Conservation (phyloP, 768 basidiomycete genomes). For the Suillus fuscotomentosus region DNA sequence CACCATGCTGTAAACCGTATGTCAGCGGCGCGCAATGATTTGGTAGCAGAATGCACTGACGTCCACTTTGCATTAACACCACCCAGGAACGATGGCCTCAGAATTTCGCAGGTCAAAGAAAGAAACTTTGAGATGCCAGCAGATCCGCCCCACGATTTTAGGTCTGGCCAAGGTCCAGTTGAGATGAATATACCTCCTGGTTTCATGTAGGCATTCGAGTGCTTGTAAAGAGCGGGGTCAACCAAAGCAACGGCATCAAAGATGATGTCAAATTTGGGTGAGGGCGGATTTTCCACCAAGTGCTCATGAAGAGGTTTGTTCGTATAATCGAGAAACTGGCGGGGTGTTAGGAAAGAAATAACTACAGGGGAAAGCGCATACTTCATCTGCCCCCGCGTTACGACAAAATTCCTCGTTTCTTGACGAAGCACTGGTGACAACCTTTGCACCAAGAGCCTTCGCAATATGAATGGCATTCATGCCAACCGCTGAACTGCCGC, state of each 20-base stretch:
- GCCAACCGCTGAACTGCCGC: conserved; percentile 69
- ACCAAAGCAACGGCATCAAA: conserved; percentile 56
- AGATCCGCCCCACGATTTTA: conserved; percentile 28
- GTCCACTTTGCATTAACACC: conserved; percentile 46
- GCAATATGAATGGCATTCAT: conserved; percentile 72
- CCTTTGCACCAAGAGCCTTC: conserved; percentile 58
- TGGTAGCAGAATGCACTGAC: conserved; percentile 31
- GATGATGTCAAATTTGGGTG: conserved; percentile 54
- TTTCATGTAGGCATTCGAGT: conserved; percentile 50
- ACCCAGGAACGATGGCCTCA: conserved; percentile 51
- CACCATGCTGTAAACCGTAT: conserved; percentile 31
- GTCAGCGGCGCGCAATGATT: background rate
- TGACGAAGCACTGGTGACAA: conserved; percentile 57
- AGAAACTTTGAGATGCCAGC: conserved; percentile 18
- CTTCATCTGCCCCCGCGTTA: conserved; percentile 64
- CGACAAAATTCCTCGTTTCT: conserved; percentile 61
- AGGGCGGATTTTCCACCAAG: conserved; percentile 43
- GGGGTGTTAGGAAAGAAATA: background rate
- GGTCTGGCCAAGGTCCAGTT: conserved; percentile 45
- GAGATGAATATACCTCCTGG: conserved; percentile 53
- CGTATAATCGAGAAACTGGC: conserved; percentile 62
- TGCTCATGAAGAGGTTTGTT: conserved; percentile 46
- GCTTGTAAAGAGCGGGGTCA: conserved; percentile 48
- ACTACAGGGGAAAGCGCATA: conserved; percentile 22
- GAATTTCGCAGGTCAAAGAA: conserved; percentile 26